phyloP scores from a whole-genome alignment of 2,329 filamentous ascomycete genomes.

The Penicillium griseofulvum region DNA sequence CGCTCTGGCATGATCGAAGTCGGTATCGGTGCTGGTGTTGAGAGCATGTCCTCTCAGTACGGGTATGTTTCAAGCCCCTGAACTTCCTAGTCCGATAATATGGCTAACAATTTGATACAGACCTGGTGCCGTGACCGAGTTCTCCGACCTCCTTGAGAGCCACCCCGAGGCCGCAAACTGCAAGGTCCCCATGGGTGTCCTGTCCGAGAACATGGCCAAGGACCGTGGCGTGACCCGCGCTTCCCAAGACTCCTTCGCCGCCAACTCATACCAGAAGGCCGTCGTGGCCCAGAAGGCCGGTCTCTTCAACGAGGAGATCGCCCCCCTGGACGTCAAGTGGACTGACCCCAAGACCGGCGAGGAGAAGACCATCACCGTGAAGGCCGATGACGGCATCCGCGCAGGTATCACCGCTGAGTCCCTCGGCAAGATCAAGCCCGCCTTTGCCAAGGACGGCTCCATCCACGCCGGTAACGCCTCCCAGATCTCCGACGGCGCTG shows the following conservation, averaged over 20 bases:
- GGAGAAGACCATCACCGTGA: conserved; percentile 76
- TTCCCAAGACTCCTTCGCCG: conserved; percentile 88
- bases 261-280: conserved; percentile 89
- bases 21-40: conserved; percentile 89
- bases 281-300: conserved; percentile 78
- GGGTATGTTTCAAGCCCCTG: conserved; percentile 57
- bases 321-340: conserved; percentile 79
- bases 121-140: conserved; percentile 83
- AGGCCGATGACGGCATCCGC: conserved; percentile 82
- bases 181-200: conserved; percentile 93
- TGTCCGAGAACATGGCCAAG: conserved; percentile 94
- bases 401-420: conserved; percentile 82
- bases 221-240: conserved; percentile 70
- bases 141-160: conserved; percentile 81
- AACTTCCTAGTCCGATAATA: not conserved
- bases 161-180: conserved; percentile 85
- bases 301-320: conserved; percentile 91
- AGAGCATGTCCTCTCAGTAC: conserved; percentile 94
- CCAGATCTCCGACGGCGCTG: conserved; percentile 93
- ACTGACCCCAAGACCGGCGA: conserved; percentile 89
- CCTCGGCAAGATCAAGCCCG: conserved; percentile 84
- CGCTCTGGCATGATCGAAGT: conserved; percentile 89
- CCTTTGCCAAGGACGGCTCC: conserved; percentile 85
- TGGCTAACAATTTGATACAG: conserved; percentile 39
- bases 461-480: conserved; percentile 97